A percentile compares a stretch with the other conserved stretches of the same genome.
Evolutionary conservation across 1,284 basidiomycete species (phyloP).

Genomic region (Volvariella surrecta): DNA sequence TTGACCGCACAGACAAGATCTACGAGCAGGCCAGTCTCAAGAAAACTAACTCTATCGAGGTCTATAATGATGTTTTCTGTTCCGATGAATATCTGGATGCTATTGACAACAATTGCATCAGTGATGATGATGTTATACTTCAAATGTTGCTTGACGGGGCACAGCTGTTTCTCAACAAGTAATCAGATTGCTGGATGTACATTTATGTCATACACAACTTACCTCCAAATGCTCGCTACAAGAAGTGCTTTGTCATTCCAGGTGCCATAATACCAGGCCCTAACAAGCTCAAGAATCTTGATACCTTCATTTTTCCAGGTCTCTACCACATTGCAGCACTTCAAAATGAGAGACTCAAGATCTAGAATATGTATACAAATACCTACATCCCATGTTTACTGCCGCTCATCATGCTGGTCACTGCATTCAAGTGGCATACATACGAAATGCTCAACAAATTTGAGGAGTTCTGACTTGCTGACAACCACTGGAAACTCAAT

Average conservation of each 20-base stretch:
- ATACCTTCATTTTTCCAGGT: constrained; percentile 20
- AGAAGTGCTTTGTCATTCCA: constrained; percentile 8
- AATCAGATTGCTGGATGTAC: constrained; percentile 14
- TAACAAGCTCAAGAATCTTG: constrained; percentile 20
- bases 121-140: constrained; percentile 8
- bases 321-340: constrained; percentile 14
- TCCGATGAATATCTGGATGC: constrained; percentile 14
- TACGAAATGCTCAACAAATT: too few relatives aligned
- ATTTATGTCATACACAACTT: constrained; percentile 15
- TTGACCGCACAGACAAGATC: constrained; percentile 6
- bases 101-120: constrained; percentile 7
- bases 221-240: constrained; percentile 8
- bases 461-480: too few relatives aligned
- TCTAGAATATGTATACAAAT: too few relatives aligned
- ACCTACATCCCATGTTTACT: too few relatives aligned
- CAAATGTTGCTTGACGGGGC: constrained; percentile 12
- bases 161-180: constrained; percentile 10
- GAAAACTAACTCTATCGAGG: neutral
- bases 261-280: constrained; percentile 12
- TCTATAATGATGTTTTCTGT: constrained; percentile 15
- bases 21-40: neutral
- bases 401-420: too few relatives aligned
- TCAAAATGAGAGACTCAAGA: constrained; percentile 12
- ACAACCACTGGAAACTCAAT: too few relatives aligned
- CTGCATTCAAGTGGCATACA: too few relatives aligned